Base-by-base conservation (phyloP, 2,329 filamentous ascomycete genomes). In the Fusarium hainanense region DNA sequence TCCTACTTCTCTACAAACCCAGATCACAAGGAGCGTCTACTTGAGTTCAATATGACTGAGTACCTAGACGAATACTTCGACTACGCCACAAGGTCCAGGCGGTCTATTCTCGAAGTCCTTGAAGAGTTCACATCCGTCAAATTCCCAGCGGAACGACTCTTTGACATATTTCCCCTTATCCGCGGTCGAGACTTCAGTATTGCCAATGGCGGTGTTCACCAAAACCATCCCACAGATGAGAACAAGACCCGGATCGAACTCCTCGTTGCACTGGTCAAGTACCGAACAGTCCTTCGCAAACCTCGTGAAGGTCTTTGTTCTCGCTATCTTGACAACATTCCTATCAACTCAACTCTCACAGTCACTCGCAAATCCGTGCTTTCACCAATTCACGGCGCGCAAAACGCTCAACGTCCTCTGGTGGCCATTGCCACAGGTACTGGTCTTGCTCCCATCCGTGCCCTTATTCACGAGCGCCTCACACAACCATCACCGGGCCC, bases 151-250 rank as follows among this genome's bases (percentile, higher is more conserved):
- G 84, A 91, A 58, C 88, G 90, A 50, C 85, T 91, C 3, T 85
- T 92, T 12, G 89, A 90, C 56, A 85, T 94, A 18, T 90, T 99
- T 57, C 96, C 96, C 0, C 75, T 90, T 6, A 90, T 98, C 48
- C 90, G 93, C n/a, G 92, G 90, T n/a, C 88, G 96, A 8, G 92
- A 97, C 73, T 99, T 97, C 77, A 98, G 94, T 79, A 94, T 98
- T 65, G 93, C 93, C 34, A 96, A 92, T 68, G 91, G 92, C 9
- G 90, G 89, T 8, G 64, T 66, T 3, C 74, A 81, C 11, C 77
- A 82, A 70, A 76, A 73, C 13, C 73, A 78, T 40, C 69, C 69
- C 21, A 63, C 50, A 43, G 54, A 69, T 21, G 52, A 62, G 42
- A 58, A 70, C 9, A 71, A 76, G 8, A 86, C 86, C 2, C 81